Base-by-base conservation (phyloP, 2,329 filamentous ascomycete genomes). In the Penicillium sp. region DNA sequence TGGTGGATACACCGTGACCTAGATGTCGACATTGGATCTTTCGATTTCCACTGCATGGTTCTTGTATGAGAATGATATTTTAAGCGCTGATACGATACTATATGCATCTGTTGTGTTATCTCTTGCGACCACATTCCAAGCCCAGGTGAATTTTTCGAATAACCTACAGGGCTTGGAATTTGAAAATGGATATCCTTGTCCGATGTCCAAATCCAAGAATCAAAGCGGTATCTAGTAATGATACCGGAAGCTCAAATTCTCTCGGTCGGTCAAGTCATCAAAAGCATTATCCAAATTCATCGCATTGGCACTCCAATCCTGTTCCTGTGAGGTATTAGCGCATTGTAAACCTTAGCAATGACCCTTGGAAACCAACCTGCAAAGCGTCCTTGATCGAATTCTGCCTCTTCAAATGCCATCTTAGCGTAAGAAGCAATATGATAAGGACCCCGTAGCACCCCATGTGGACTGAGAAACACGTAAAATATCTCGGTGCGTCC, bases 1-100 rank as follows among this genome's bases (percentile, higher is more conserved):
- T 64, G 91, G 91, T 55, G 90, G 90, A n/a, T 95, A 92, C 76
- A 92, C 89, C n/a, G 77, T 90, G 58, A 91, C 88, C 54, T 91
- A 83, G n/a, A n/a, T n/a, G 13, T 34, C 8, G n/a, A n/a, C 34
- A 13, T 34, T 8, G 11, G 11, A 4, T n/a, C n/a, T 36, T 13
- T 36, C 2, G 34, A 4, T 36, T 13, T 36, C 34, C 44, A 24
- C 27, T 53, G 45, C 53, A 63, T 55, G 40, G 53, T 56, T 21
- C 21, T 10, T 24, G 31, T 2, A 18, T 38, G 38, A 18, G 16
- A 21, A 3, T 43, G 27, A 42, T 16, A 34, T 43, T 16, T 36
- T 5, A 36, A 36, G 34, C 34, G 34, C 13, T 36, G 34, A n/a
- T 36, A 36, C n/a, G 34, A n/a, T 36, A 36, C n/a, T 36, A 3